These are phyloP conservation scores for Phellinidium pouzarii DNA, from an alignment of 1,284 basidiomycete genomes.

Conservation along the genomic window DNA sequence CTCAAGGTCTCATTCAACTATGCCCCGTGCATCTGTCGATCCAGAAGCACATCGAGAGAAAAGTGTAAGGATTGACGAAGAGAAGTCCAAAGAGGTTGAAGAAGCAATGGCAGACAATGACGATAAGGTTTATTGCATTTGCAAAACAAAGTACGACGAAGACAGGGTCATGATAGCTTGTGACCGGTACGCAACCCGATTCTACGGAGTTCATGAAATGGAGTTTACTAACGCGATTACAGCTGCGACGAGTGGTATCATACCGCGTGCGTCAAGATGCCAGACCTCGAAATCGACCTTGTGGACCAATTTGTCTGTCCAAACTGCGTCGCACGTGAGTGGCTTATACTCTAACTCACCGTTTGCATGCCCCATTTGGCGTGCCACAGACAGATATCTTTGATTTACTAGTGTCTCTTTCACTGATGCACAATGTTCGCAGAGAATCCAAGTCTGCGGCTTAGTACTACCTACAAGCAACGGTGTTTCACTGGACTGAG, in stretches of 20 bases:
- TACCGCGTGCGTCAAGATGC: constrained; percentile 70
- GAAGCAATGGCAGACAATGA: constrained; percentile 56
- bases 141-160: constrained; percentile 75
- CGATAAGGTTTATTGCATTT: constrained; percentile 78
- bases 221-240: constrained; percentile 7
- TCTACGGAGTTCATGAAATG: constrained; percentile 1
- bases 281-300: constrained; percentile 70
- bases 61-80: constrained; percentile 33
- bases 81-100: constrained; percentile 41
- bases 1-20: constrained; percentile 62
- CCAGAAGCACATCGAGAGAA: constrained; percentile 29
- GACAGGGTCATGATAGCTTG: constrained; percentile 86
- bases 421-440: constrained; percentile 15
- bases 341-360: neutral
- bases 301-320: constrained; percentile 86
- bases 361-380: neutral
- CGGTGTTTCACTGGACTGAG: constrained; percentile 63
- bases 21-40: constrained; percentile 43
- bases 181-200: constrained; percentile 53
- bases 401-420: constrained; percentile 4
- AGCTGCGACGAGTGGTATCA: constrained; percentile 92
- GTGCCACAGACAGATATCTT: neutral
- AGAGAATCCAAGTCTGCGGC: constrained; percentile 54
- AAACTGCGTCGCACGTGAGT: constrained; percentile 63
- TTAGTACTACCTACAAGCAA: constrained; percentile 72